A percentile compares a stretch with the other conserved stretches of the same genome.
Conservation (phyloP, 148 eudicot genomes). For the Cornus controversa region DNA sequence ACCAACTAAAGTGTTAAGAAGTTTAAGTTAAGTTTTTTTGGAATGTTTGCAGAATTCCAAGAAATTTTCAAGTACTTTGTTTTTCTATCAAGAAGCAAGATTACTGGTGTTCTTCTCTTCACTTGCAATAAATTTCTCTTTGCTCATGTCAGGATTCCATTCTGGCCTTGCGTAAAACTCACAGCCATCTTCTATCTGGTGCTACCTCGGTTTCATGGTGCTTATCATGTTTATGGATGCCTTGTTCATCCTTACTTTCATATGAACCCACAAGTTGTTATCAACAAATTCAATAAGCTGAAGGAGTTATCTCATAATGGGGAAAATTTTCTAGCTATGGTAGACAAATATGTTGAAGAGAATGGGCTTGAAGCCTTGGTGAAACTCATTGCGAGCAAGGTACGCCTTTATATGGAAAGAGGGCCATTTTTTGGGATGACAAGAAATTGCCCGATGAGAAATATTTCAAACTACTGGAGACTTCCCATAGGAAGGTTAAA, state of each 20-base stretch:
- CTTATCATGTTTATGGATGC: constrained; percentile 1
- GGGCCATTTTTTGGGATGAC: not conserved
- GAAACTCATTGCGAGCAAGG: not conserved
- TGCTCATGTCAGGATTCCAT: constrained; percentile 1
- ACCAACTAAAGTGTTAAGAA: no score
- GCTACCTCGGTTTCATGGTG: constrained; percentile 13
- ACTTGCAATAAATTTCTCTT: not conserved
- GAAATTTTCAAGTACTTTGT: no score
- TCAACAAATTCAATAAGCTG: not conserved
- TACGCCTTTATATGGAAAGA: not conserved
- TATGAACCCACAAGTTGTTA: not conserved
- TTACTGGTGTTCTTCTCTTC: no score
- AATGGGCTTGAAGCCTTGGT: constrained; percentile 14
- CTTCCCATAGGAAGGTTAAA: no score
- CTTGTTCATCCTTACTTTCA: constrained; percentile 2
- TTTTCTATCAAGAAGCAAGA: not conserved
- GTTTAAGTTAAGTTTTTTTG: no score
- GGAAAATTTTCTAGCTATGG: constrained; percentile 4
- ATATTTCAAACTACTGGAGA: no score
- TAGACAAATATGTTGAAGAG: constrained; percentile 14
- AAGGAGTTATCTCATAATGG: not conserved
- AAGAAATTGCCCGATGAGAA: no score
- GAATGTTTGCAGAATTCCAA: no score
- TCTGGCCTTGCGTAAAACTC: constrained; percentile 14
- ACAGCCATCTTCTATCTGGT: constrained; percentile 6